Percentiles rank a stretch among this genome's conserved stretches.
These are phyloP conservation scores for Candida gigantensis DNA, from an alignment of 1,139 yeast genomes.

Conservation along the genomic window DNA sequence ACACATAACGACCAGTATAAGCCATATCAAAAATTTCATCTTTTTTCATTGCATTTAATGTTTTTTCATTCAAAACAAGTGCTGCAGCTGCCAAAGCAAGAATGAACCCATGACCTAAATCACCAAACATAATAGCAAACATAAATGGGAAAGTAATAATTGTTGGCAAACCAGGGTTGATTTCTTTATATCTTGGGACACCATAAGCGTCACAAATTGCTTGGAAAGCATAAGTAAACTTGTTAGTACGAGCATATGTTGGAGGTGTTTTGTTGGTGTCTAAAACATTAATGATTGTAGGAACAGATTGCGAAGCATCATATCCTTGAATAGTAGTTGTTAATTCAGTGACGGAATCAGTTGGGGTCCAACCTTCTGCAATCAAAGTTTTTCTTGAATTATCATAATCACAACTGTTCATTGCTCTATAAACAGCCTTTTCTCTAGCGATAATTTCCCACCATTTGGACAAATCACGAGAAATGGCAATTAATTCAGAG, in stretches of 20 bases:
- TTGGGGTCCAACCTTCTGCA: slow-evolving; percentile 83
- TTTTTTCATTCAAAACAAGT: slow-evolving; percentile 62
- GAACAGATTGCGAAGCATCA: slow-evolving; percentile 46
- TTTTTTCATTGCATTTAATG: slow-evolving; percentile 59
- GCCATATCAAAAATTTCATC: slow-evolving; percentile 87
- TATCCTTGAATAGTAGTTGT: slow-evolving; percentile 34
- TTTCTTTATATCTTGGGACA: slow-evolving; percentile 73
- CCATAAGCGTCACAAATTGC: slow-evolving; percentile 81
- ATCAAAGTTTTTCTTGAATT: slow-evolving; percentile 62
- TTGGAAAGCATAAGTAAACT: slow-evolving; percentile 76
- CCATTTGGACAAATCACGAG: slow-evolving; percentile 72
- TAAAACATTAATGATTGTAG: slow-evolving; percentile 69
- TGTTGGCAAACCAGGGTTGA: slow-evolving; percentile 80
- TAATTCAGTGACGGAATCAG: slow-evolving; percentile 49
- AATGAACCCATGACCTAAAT: slow-evolving; percentile 76
- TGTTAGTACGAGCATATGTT: slow-evolving; percentile 74
- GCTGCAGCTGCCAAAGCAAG: slow-evolving; percentile 58
- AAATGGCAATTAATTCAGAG: slow-evolving; percentile 72
- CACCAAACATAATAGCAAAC: slow-evolving; percentile 91
- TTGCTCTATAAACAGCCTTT: slow-evolving; percentile 64
- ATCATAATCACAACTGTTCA: slow-evolving; percentile 70
- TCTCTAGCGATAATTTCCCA: slow-evolving; percentile 69
- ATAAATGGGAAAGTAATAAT: slow-evolving; percentile 80
- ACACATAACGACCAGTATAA: slow-evolving; percentile 69
- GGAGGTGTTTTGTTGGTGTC: slow-evolving; percentile 74